Base-by-base conservation (phyloP, 164 flowering plant genomes). In the Cinnamomum chago region DNA sequence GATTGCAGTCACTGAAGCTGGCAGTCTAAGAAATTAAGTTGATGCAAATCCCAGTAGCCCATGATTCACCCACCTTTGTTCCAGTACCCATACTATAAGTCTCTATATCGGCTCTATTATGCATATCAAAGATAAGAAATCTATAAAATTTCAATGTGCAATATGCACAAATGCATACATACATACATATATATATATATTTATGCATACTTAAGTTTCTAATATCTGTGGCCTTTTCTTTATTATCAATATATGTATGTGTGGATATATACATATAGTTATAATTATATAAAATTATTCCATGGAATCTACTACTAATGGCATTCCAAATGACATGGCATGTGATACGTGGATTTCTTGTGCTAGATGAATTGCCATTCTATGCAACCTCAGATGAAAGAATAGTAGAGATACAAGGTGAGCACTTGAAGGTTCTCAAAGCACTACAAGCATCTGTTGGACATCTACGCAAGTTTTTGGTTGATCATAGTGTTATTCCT, bases 391-490 rank as follows among this genome's bases (percentile, higher is more conserved):
- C 89, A 11, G 99, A 91, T 66, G 99, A 95, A 81, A 87, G 95
- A 79, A 83, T 95, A 70, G 89, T 95, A 62, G 98, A 93, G 73
- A 68, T 95, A 77, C 98, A 93, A 66, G 99, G 98, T 35, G 98
- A 94, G 76, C 79, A 88, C 10, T 58, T 73, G 30, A 92, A 92
- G 84, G 98, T 95, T 81, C 83, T 82, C 23, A 89, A 90, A 79
- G 98, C 95, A 33, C 82, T 95, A 23, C 95, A 92, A 81, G 89
- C 91, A 68, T 89, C 90, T 35, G 81, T 90, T n/a, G 91, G 94
- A 18, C 97, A 91, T 78, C 82, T 93, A 13, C 85, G 99, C 76
- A 95, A 93, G 79, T 95, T 93, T 74, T 84, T 95, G 85, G 97
- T 92, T 35, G 99, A 95, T 80, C 97, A 87, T 25, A 88, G 90